Evolutionary conservation across 805 yeast genomes (phyloP).

Genomic region (Candida maesae): DNA sequence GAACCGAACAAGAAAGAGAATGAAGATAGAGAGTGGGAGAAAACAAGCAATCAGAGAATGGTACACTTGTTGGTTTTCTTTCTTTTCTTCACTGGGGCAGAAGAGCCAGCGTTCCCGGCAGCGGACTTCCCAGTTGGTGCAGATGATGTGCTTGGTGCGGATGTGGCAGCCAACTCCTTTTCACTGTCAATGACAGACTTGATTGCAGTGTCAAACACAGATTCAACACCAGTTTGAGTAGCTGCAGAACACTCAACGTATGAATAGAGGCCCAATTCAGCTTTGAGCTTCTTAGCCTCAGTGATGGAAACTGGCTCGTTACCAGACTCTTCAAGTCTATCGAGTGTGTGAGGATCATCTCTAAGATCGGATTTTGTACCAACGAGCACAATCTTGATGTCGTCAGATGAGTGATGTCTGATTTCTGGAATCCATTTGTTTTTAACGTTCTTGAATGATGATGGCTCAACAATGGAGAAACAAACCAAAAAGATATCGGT

Average conservation of each 20-base stretch:
- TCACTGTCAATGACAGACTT: conserved; percentile 48
- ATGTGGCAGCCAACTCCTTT: conserved; percentile 11
- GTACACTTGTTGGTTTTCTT: neutral
- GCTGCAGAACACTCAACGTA: conserved; percentile 90
- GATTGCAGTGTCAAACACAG: conserved; percentile 80
- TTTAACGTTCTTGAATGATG: conserved; percentile 74
- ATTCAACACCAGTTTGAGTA: conserved; percentile 80
- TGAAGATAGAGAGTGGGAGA: too few species aligned
- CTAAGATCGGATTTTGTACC: conserved; percentile 90
- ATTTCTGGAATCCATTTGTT: conserved; percentile 87
- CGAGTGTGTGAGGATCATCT: conserved; percentile 74
- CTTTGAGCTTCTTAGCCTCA: conserved; percentile 66
- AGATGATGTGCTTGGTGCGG: neutral
- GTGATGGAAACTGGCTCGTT: conserved; percentile 55
- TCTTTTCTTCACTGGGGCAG: neutral
- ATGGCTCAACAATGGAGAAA: conserved; percentile 78
- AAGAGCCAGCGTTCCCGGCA: neutral
- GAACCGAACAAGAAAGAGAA: too few species aligned
- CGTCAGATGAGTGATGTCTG: conserved; percentile 74
- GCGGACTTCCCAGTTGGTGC: neutral
- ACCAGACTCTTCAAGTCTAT: conserved; percentile 55
- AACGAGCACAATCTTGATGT: conserved; percentile 63
- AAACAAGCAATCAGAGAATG: neutral
- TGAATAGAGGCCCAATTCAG: conserved; percentile 65
- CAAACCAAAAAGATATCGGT: conserved; percentile 86